Conservation (phyloP, 2,329 filamentous ascomycete genomes). For the Cryphonectria radicalis region DNA sequence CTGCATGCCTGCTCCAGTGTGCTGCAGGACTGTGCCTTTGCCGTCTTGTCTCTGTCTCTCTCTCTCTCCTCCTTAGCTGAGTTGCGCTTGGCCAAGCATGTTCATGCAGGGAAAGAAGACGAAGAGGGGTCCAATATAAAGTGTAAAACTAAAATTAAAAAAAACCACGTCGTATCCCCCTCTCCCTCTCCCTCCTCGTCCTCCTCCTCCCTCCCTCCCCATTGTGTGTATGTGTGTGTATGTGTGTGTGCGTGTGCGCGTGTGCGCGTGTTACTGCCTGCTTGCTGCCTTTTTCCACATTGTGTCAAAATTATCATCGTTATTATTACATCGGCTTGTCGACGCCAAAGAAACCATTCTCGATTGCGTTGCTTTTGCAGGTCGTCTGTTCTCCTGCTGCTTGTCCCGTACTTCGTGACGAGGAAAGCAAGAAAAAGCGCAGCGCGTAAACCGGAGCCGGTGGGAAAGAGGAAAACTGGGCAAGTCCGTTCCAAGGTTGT, state of each 20-base stretch:
- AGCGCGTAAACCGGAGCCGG: background rate
- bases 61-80: background rate
- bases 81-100: background rate
- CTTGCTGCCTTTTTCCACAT: background rate
- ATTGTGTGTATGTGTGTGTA: too few species aligned
- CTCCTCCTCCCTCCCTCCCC: background rate
- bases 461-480: background rate
- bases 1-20: constrained; percentile 11
- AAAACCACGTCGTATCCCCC: background rate
- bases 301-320: too few species aligned
- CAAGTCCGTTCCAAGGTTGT: background rate
- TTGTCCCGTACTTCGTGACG: background rate
- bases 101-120: constrained; percentile 2
- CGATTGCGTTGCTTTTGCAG: background rate
- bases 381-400: background rate
- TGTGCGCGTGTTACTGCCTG: background rate
- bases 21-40: background rate
- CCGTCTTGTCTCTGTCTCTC: background rate
- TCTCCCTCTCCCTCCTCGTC: too few species aligned
- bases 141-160: background rate
- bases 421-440: background rate
- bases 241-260: background rate
- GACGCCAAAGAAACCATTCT: background rate
- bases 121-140: background rate
- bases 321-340: background rate